Evolutionary conservation across 257 asterid species (phyloP), one percentile per base, ranked within the genome.

Genomic region (Nicotiana noctiflora): DNA sequence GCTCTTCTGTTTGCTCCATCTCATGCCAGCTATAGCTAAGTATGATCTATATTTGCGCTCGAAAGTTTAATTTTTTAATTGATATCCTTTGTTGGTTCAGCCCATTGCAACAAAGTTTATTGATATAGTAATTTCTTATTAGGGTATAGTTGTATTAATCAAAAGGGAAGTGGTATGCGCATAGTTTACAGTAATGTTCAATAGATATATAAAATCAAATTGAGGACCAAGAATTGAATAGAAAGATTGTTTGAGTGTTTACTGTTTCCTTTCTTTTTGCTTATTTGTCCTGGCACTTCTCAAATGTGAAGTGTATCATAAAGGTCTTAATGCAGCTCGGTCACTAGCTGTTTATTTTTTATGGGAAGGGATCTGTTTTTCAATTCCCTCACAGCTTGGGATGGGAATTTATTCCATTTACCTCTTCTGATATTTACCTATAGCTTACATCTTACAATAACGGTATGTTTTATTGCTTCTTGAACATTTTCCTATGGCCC

Each of bases 331-430:
- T 34, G 53, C 29, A 34, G 76, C 49, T 5, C 53, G 37, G 52
- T 67, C 29, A 34, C 31, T 34, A 25, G 3, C 34, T 8, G 10
- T 34, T 14, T n/a, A 66, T 66, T 27, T 67, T 52, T 49, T 37
- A 67, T 67, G 76, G 76, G 29, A 34, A 66, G 18, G 52, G 5
- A 67, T 67, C 76, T 67, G 31, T 55, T n/a, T 37, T n/a, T 37
- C 55, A 67, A n/a, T 67, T 37, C n/a, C 75, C 29, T 67, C 75
- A 37, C 37, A 18, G 76, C 76, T 67, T 37, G 76, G n/a, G 53
- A 67, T 34, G 53, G 11, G 10, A 34, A 67, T 67, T 67, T 67
- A 29, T 13, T 63, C 37, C 55, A 34, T 37, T 67, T n/a, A 67
- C 15, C 3, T 67, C 76, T 66, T 66, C 52, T 66, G 52, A 32